Evolutionary conservation across 257 asterid genomes (phyloP).

Genomic region (Jacaranda copaia): DNA sequence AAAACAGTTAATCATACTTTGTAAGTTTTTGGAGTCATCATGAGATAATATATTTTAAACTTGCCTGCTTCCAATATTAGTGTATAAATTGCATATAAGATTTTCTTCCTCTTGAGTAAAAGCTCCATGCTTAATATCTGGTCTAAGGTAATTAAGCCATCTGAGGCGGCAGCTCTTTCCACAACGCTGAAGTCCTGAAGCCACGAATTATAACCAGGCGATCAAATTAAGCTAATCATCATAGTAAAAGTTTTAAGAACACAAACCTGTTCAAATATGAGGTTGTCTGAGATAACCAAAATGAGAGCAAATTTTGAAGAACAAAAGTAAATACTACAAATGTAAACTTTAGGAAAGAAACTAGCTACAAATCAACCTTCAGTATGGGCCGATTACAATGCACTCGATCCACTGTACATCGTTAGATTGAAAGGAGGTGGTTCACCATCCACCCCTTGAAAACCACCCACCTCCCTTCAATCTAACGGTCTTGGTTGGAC

Average conservation of each 20-base stretch:
- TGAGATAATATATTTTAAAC: not conserved
- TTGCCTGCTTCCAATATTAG: constrained; percentile 65
- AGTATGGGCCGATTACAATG: not conserved
- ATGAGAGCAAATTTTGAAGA: not conserved
- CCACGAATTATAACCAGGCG: not conserved
- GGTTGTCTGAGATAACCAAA: not conserved
- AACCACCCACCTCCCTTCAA: too few species aligned
- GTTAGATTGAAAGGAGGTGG: too few species aligned
- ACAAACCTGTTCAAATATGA: not conserved
- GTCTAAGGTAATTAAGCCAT: constrained; percentile 71
- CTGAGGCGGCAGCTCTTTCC: constrained; percentile 70
- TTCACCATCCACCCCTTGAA: too few species aligned
- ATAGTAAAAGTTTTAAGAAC: not conserved
- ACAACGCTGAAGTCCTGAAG: constrained; percentile 58
- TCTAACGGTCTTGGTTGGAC: too few species aligned
- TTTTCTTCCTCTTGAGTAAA: constrained; percentile 58
- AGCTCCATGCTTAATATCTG: constrained; percentile 62
- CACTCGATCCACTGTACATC: too few species aligned
- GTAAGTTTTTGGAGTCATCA: not conserved
- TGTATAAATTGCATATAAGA: constrained; percentile 46
- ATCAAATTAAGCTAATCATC: not conserved
- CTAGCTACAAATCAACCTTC: not conserved
- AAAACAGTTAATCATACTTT: not conserved
- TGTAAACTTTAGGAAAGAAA: not conserved
- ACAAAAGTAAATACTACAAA: too few species aligned